Base-by-base conservation (phyloP, 805 yeast genomes). In the Kazachstania kunashirensis region DNA sequence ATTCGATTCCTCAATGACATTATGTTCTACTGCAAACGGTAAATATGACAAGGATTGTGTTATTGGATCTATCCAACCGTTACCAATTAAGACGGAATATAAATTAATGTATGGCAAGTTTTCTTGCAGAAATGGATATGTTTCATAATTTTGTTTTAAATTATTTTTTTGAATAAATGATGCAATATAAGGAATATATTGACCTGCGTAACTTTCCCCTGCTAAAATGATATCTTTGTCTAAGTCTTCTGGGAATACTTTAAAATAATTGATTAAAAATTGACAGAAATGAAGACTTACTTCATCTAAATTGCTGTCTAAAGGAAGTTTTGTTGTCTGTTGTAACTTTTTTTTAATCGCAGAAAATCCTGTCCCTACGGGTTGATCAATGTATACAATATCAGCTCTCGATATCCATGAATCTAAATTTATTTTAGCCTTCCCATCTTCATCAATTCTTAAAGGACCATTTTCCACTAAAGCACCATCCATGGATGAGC, bases 401-500 rank as follows among this genome's bases (percentile, higher is more conserved):
- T 89, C 86, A 7, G 83, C 84, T 27, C 71, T 65, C 39, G 79
- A 73, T 55, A 78, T 76, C 97, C 98, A 92, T 2, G 92, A 71
- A 0, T 95, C 96, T 2, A 65, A 52, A 57, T 84, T 84, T 37
- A 65, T 58, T 11, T 54, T 58, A 7, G 84, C 68, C 35, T 67
- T 55, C 3, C 64, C 67, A 7, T 70, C 52, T 0, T 54, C 46
- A 45, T 65, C 61, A 14, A 85, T 70, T 37, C 95, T 67, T 30
- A 85, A 72, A 0, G 98, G 97, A 0, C 98, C 98, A 3, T 78
- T 63, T 57, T 92, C 98, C 75, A 88, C 74, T 45, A 92, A 55
- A 0, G 95, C 95, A 12, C 98, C 98, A 60, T 92, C 98, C 92
- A 89, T 77, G 0, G 96, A 86, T 2, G 96, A 86, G 57, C 98